Conservation (phyloP, 2,329 filamentous ascomycete genomes). For the Phaeosphaeria sp. region DNA sequence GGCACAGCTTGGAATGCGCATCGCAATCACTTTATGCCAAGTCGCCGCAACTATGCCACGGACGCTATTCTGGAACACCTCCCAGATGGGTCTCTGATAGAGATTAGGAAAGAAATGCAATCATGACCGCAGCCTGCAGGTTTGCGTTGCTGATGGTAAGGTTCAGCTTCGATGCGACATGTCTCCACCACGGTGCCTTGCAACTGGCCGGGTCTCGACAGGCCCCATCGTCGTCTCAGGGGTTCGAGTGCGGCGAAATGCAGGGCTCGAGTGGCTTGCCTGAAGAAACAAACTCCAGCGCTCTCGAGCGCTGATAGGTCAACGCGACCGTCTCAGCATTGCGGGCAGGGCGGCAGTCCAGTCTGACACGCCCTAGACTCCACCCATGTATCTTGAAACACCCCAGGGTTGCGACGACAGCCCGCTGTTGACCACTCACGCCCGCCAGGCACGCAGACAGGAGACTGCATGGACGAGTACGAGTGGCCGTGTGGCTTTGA, state of each 20-base stretch:
- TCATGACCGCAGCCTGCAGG: constrained; percentile 1
- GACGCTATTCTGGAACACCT: neutral
- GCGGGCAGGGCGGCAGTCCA: constrained; percentile 25
- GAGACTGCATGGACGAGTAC: constrained; percentile 24
- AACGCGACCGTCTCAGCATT: constrained; percentile 9
- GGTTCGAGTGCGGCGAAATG: constrained; percentile 21
- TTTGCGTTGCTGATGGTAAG: constrained; percentile 1
- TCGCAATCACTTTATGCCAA: constrained; percentile 20
- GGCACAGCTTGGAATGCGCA: constrained; percentile 11
- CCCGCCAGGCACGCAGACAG: constrained; percentile 26
- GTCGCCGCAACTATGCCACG: constrained; percentile 11
- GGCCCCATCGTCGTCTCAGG: constrained; percentile 19
- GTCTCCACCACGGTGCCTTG: constrained; percentile 25
- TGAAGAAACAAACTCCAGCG: constrained; percentile 33
- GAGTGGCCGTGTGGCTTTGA: constrained; percentile 29
- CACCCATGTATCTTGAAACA: constrained; percentile 44
- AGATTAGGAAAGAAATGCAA: neutral
- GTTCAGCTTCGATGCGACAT: constrained; percentile 11
- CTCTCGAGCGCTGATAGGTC: constrained; percentile 28
- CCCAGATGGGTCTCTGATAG: neutral
- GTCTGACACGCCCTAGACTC: constrained; percentile 44
- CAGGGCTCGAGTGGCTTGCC: constrained; percentile 37
- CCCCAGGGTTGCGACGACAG: constrained; percentile 27
- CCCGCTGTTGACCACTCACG: constrained; percentile 34
- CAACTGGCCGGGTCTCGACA: constrained; percentile 11